Evolutionary conservation across 129 eudicot species (phyloP), one percentile per base, ranked within the genome.

Genomic region (Saposhnikovia divaricata): DNA sequence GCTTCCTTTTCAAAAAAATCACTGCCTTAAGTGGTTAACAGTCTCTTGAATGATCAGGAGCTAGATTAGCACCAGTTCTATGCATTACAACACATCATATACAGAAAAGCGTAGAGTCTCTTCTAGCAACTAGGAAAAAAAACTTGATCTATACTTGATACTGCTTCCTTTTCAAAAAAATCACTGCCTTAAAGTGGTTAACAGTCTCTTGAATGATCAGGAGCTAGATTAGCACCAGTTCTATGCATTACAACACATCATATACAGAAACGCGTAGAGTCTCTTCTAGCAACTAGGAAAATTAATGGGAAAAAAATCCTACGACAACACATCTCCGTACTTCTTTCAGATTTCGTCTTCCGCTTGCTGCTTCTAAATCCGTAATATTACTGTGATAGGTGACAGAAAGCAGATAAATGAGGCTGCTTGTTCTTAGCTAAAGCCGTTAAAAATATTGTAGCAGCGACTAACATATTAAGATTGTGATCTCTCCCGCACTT

Each of bases 401-500:
- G 14, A 18, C 73, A 31, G 42, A 34, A 27, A 28, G 11, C 73
- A 68, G 19, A 31, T 15, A 68, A 70, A 18, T 39, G 69, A 38
- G 48, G 75, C 45, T 28, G 75, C 75, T 70, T 9, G 43, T 34
- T 34, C 74, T 71, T 37, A 31, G 75, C 44, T 70, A 6, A 38
- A 16, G 75, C 13, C 75, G 9, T 46, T 38, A 16, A 31, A 38
- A 39, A 38, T n/a, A 8, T 61, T 61, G 34, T 61, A 61, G 69
- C 74, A 69, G 45, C 13, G 43, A 34, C 51, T 42, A 46, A 37
- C 47, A 31, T 55, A 74, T 84, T 79, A 86, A 81, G 89, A 81
- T 79, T 83, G 85, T 65, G 86, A 83, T 83, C 86, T 85, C 65
- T 87, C 90, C 77, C 87, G 90, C 83, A 93, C 85, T 81, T 93